phyloP scores from a whole-genome alignment of 805 yeast species.

The Starmerella stigmatis region DNA sequence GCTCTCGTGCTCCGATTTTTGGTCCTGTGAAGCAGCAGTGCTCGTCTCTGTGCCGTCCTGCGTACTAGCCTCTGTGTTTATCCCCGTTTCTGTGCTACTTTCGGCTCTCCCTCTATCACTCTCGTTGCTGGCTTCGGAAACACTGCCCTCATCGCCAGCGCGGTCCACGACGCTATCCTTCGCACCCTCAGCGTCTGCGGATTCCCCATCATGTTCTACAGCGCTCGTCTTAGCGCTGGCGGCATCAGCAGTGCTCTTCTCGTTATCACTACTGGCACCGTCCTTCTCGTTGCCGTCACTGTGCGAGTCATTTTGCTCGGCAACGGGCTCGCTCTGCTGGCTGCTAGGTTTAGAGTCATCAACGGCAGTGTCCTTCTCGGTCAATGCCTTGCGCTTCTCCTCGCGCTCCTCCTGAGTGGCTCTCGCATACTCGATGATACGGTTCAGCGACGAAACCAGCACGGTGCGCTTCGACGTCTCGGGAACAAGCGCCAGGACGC shows the following conservation, averaged over 20 bases:
- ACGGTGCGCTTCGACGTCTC: conserved; percentile 57
- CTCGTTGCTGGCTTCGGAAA: background rate
- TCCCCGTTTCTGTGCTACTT: too few relatives aligned
- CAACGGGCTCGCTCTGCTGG: background rate
- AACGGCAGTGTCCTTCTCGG: background rate
- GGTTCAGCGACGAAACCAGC: conserved; percentile 57
- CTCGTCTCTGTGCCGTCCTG: too few relatives aligned
- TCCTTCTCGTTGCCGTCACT: too few relatives aligned
- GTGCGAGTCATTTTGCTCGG: background rate
- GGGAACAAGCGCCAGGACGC: conserved; percentile 59
- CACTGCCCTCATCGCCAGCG: too few relatives aligned
- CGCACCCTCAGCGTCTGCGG: background rate
- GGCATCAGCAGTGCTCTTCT: too few relatives aligned
- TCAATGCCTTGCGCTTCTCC: conserved; percentile 15
- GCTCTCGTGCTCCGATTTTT: too few relatives aligned
- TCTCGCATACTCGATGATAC: conserved; percentile 29
- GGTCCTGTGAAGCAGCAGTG: too few relatives aligned
- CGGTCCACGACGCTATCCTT: background rate
- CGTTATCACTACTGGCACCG: too few relatives aligned
- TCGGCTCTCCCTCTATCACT: background rate
- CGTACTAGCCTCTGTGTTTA: background rate
- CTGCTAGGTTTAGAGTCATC: too few relatives aligned
- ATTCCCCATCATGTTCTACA: too few relatives aligned
- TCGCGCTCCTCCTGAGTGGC: conserved; percentile 20
- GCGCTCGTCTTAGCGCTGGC: too few relatives aligned